These are phyloP conservation scores for Dalechampia spathulata DNA, from an alignment of 441 rosid species.

Conservation along the genomic window DNA sequence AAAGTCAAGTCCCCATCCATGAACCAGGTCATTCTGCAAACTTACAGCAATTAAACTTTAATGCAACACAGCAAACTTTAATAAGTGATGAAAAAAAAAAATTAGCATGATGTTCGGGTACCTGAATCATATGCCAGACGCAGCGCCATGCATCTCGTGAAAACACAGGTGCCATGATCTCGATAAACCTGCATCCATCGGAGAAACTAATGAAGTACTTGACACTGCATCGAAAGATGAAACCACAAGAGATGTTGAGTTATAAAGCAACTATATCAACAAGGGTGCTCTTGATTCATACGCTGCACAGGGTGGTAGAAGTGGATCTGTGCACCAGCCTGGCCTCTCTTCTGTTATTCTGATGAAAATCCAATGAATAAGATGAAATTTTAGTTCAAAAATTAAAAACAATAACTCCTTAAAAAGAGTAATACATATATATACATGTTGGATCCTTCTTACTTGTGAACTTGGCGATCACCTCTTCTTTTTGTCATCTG, in stretches of 20 bases:
- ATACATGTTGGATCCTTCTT: too few species aligned
- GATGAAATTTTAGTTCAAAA: constrained; percentile 4
- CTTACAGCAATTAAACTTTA: constrained; percentile 1
- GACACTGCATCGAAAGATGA: background rate
- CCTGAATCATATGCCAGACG: constrained; percentile 99
- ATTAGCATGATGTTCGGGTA: too few species aligned
- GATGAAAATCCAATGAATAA: constrained; percentile 17
- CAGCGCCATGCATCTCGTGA: constrained; percentile 96
- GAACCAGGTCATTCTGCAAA: constrained; percentile 95
- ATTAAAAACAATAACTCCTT: background rate
- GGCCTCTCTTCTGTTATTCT: constrained; percentile 74
- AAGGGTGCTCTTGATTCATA: constrained; percentile 29
- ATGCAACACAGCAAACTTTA: background rate
- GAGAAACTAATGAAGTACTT: constrained; percentile 2
- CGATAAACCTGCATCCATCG: constrained; percentile 64
- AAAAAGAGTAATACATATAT: background rate
- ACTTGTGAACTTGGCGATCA: constrained; percentile 88
- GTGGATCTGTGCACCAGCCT: constrained; percentile 82
- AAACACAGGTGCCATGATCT: constrained; percentile 99
- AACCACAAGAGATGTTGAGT: background rate
- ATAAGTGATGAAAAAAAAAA: background rate
- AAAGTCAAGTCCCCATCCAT: constrained; percentile 99
- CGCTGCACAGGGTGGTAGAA: constrained; percentile 98
- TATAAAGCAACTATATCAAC: background rate
- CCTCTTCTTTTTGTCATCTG: constrained; percentile 94